Evolutionary conservation across 2,329 filamentous ascomycete genomes (phyloP), one percentile per base, ranked within the genome.

Genomic region (Alternaria brassicicola): DNA sequence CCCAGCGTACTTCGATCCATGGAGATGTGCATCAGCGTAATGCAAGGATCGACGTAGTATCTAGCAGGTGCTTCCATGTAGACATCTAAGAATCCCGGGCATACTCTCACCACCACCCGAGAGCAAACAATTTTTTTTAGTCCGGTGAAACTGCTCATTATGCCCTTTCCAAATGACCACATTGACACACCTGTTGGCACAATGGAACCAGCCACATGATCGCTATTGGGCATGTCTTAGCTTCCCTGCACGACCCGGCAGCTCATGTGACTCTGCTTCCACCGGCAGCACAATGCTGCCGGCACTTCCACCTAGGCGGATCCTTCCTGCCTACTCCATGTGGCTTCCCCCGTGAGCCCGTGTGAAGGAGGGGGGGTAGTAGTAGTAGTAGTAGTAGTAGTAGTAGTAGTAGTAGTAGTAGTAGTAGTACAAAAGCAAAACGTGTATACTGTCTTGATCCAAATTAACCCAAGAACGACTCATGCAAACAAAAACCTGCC

Each of bases 281-380:
- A 64, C 62, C 62, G 62, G 62, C 56, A 7, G 6, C 21, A 36
- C 28, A 41, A 46, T 35, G 35, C 30, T 51, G 35, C 53, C 54
- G 43, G 38, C 50, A 42, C 42, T 23, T 43, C 26, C 41, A n/a
- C 6, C 45, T n/a, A 13, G 30, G 28, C 42, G 38, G 41, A 23
- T 55, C 38, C 31, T 31, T 55, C 38, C 31, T 31, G 55, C 39
- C 26, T 47, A 25, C 23, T 30, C 46, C 47, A 57, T 55, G 42
- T 35, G 46, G 45, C 57, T 17, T 42, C 35, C 47, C 52, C 31
- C 47, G 46, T 42, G 43, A 23, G 46, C 38, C 17, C 21, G 39
- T 42, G 39, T 41, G 21, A 35, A 55, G 21, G 21, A 42, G 35
- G 28, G 43, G 28, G n/a, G n/a, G n/a, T n/a, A n/a, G n/a, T n/a